These are phyloP conservation scores for Coemansia sp. DNA, from an alignment of 192 early-diverging fungal genomes.

Conservation along the genomic window DNA sequence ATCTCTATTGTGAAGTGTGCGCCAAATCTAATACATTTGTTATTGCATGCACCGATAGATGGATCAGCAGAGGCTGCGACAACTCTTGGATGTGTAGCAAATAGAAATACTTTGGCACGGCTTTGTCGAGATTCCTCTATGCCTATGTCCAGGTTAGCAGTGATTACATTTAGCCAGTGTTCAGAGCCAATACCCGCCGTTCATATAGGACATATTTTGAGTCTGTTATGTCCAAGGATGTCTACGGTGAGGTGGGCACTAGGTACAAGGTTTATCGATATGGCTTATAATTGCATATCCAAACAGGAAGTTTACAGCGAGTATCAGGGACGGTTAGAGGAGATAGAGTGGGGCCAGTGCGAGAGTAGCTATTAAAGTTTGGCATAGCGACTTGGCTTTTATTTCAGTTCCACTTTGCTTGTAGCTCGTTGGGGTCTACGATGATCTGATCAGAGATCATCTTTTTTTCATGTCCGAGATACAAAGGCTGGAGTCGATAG, in stretches of 20 bases:
- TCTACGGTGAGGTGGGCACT: neutral
- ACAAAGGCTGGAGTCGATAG: neutral
- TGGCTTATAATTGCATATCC: neutral
- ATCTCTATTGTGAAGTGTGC: neutral
- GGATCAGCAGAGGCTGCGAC: neutral
- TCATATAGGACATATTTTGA: neutral
- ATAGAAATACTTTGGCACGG: neutral
- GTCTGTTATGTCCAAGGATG: neutral
- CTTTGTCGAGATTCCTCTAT: neutral
- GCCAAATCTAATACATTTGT: neutral
- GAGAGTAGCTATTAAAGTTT: neutral
- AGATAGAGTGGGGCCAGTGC: neutral
- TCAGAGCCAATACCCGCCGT: neutral
- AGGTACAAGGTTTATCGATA: neutral
- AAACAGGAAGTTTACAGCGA: neutral
- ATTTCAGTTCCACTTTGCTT: too few relatives aligned
- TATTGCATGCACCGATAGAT: neutral
- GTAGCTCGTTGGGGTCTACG: too few relatives aligned
- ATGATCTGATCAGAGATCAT: conserved; percentile 5
- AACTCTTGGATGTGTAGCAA: neutral
- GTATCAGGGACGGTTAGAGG: neutral
- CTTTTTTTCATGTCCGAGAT: neutral
- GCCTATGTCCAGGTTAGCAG: neutral
- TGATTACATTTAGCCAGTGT: neutral
- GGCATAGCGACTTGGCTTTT: too few relatives aligned